Evolutionary conservation across 352 stramenopile species (phyloP), one percentile per base, ranked within the genome.

Genomic region (Pythium brachiatum): DNA sequence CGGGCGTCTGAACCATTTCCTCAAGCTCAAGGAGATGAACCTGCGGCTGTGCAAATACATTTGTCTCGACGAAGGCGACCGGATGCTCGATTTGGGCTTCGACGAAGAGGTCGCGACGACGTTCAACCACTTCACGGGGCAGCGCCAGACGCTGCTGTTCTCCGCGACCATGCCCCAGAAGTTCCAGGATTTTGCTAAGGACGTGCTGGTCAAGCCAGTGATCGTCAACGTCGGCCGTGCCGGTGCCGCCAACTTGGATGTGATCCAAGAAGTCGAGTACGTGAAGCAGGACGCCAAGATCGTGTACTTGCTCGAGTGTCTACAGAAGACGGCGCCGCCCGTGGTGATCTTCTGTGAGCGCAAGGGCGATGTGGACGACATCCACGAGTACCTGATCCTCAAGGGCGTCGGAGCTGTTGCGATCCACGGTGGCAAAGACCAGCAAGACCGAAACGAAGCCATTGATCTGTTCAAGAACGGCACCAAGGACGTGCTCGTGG

Each of bases 181-280:
- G 66, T 99, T 99, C 78, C 95, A 99, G 75, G 96, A 99, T 70
- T 99, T 99, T 79, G 97, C 97, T 25, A 97, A 98, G 68, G 78
- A 94, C 62, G 86, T 94, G 66, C 78, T 99, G 15, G 93, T 99
- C 9, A 88, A 96, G 52, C 97, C 97, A 1, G 89, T 99, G 29
- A 83, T 99, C 13, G 97, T 99, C n/a, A 99, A 99, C 75, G 97
- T 99, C 13, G 96, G 96, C 18, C 88, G 97, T 20, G 97, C 97
- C 5, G 97, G 97, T 63, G 97, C 97, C 9, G 97, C 97, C 18
- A 99, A 99, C 72, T 72, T 99, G 31, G 97, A 99, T 78, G 97
- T 99, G 38, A 99, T 99, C 67, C 97, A 99, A 73, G 96, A 99
- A 66, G 96, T 99, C 39, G 97, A 99, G 75, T 98, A 99, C 73